These are phyloP conservation scores for Cupressus sempervirens DNA, from an alignment of 75 land plant species.

Conservation along the genomic window DNA sequence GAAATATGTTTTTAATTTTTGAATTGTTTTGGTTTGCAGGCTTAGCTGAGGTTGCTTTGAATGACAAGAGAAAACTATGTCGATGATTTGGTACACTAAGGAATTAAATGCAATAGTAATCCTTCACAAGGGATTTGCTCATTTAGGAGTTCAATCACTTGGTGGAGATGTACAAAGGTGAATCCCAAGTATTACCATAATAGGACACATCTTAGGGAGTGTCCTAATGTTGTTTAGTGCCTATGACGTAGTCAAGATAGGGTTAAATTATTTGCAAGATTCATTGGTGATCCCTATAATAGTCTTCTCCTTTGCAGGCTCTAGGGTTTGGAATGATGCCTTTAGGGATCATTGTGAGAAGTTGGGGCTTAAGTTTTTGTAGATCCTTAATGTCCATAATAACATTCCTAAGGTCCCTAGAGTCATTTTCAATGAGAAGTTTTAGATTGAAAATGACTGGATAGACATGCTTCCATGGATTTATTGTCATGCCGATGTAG, in stretches of 20 bases:
- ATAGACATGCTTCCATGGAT: constrained; percentile 31
- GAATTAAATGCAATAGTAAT: no score
- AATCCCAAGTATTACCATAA: constrained; percentile 59
- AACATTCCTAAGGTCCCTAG: constrained; percentile 56
- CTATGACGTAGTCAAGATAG: constrained; percentile 59
- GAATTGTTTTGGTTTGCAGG: no score
- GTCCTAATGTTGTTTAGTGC: constrained; percentile 61
- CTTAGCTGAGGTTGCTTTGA: no score
- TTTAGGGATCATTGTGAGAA: constrained; percentile 48
- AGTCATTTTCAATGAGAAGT: constrained; percentile 34
- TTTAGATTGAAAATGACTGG: constrained; percentile 17
- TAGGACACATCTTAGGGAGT: constrained; percentile 75
- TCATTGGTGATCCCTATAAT: constrained; percentile 25
- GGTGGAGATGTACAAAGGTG: constrained; percentile 27
- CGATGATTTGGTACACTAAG: no score
- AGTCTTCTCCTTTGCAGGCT: constrained; percentile 53
- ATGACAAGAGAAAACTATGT: no score
- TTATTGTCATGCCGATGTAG: constrained; percentile 51
- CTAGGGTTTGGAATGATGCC: constrained; percentile 46
- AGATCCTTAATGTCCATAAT: constrained; percentile 51
- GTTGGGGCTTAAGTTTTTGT: no score
- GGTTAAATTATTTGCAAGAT: constrained; percentile 19
- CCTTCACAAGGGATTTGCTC: constrained; percentile 43
- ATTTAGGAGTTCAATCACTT: constrained; percentile 34
- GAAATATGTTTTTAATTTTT: no score